phyloP scores from a whole-genome alignment of 306 rosid species.

The Begonia fuchsioides region DNA sequence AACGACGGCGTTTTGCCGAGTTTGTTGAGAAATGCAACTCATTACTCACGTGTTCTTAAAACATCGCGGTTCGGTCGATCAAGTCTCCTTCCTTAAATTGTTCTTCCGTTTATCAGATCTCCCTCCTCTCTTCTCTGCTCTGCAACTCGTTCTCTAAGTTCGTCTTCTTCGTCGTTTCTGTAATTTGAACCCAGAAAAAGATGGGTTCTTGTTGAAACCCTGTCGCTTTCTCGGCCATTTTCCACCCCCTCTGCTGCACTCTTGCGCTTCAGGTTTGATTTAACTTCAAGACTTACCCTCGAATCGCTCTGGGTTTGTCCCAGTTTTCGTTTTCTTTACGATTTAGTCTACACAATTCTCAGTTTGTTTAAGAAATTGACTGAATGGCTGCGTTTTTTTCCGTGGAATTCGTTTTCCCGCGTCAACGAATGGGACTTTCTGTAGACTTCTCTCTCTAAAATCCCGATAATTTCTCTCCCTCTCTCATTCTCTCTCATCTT shows the following conservation, averaged over 20 bases:
- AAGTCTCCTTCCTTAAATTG: too few species aligned
- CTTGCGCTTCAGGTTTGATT: not conserved
- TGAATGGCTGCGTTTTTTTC: constrained; percentile 12
- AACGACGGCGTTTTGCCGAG: too few species aligned
- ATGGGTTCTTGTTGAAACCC: not conserved
- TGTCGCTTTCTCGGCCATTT: not conserved
- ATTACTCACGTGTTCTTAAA: too few species aligned
- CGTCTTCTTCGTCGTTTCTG: not conserved
- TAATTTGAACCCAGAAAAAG: not conserved
- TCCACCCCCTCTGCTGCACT: not conserved
- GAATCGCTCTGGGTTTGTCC: not conserved
- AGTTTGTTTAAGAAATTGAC: not conserved
- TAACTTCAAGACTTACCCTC: not conserved
- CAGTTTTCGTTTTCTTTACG: not conserved
- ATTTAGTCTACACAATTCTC: not conserved
- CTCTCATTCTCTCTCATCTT: constrained; percentile 10
- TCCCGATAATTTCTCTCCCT: constrained; percentile 28
- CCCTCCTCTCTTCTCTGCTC: too few species aligned
- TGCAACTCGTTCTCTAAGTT: not conserved
- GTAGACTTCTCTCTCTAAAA: constrained; percentile 17
- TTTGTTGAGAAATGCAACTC: too few species aligned
- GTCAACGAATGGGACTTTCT: constrained; percentile 27
- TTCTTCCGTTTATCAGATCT: too few species aligned
- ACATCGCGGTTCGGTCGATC: too few species aligned
- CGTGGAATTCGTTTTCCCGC: constrained; percentile 23